Evolutionary conservation across 2,329 filamentous ascomycete genomes (phyloP).

Genomic region (Aspergillus floridensis): DNA sequence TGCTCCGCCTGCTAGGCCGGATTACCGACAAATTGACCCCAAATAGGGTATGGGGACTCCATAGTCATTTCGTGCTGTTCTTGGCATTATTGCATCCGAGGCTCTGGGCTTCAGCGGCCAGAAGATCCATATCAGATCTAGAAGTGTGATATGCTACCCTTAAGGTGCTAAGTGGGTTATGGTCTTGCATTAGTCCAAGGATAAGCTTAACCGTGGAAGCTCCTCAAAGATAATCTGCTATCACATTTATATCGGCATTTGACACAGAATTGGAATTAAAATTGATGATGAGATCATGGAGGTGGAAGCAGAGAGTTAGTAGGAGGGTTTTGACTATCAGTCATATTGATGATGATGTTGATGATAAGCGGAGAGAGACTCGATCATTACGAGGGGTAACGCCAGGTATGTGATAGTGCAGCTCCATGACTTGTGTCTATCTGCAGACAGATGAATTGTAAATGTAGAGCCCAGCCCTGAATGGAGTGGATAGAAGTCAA

Average conservation of each 20-base stretch:
- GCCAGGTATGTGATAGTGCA: neutral
- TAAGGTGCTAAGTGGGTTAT: neutral
- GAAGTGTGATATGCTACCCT: neutral
- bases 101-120: neutral
- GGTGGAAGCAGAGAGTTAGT: too few relatives aligned
- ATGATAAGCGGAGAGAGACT: too few relatives aligned
- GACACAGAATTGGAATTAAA: neutral
- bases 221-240: neutral
- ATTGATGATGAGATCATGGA: neutral
- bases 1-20: constrained; percentile 12
- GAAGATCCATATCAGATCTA: neutral
- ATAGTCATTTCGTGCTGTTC: neutral
- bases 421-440: neutral
- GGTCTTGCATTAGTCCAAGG: constrained; percentile 2
- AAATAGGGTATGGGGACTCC: neutral
- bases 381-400: neutral
- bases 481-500: neutral
- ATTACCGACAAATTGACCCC: constrained; percentile 7
- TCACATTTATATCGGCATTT: neutral
- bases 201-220: neutral
- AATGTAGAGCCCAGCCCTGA: too few relatives aligned
- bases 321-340: neutral
- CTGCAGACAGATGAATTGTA: neutral
- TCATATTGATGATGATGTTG: neutral
- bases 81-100: constrained; percentile 1